phyloP scores from a whole-genome alignment of 2,329 filamentous ascomycete species.

The Colletotrichum lupini region DNA sequence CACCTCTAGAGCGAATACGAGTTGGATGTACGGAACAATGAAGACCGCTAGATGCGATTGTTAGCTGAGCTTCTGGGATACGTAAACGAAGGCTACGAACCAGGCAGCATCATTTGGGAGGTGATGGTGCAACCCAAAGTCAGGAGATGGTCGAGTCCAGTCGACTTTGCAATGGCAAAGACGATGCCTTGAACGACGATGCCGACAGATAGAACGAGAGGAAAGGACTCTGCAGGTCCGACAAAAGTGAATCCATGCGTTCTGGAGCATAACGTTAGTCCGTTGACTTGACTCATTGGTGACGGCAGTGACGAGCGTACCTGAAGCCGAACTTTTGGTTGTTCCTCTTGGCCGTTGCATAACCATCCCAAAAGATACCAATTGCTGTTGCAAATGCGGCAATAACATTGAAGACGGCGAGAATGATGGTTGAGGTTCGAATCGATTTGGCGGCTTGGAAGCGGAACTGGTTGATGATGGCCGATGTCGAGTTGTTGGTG shows the following conservation, averaged over 20 bases:
- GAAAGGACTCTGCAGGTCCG: slow-evolving; percentile 60
- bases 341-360: slow-evolving; percentile 55
- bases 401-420: slow-evolving; percentile 70
- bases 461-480: slow-evolving; percentile 61
- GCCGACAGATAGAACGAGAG: slow-evolving; percentile 66
- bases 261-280: slow-evolving; percentile 39
- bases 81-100: slow-evolving; percentile 49
- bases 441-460: slow-evolving; percentile 67
- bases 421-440: slow-evolving; percentile 70
- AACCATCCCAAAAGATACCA: slow-evolving; percentile 69
- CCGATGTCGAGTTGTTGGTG: slow-evolving; percentile 51
- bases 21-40: slow-evolving; percentile 72
- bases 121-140: slow-evolving; percentile 63
- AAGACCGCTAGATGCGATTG: slow-evolving; percentile 65
- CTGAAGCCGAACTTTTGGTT: slow-evolving; percentile 54
- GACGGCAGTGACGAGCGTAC: slow-evolving; percentile 41
- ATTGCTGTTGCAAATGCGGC: slow-evolving; percentile 66
- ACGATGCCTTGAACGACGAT: slow-evolving; percentile 68
- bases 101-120: slow-evolving; percentile 69
- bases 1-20: slow-evolving; percentile 74
- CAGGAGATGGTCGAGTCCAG: slow-evolving; percentile 63
- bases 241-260: slow-evolving; percentile 56
- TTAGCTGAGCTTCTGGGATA: slow-evolving; percentile 39
- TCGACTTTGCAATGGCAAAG: slow-evolving; percentile 67
- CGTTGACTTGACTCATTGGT: background rate